These are phyloP conservation scores for Theobroma grandiflorum DNA, from an alignment of 441 rosid species.

Conservation along the genomic window DNA sequence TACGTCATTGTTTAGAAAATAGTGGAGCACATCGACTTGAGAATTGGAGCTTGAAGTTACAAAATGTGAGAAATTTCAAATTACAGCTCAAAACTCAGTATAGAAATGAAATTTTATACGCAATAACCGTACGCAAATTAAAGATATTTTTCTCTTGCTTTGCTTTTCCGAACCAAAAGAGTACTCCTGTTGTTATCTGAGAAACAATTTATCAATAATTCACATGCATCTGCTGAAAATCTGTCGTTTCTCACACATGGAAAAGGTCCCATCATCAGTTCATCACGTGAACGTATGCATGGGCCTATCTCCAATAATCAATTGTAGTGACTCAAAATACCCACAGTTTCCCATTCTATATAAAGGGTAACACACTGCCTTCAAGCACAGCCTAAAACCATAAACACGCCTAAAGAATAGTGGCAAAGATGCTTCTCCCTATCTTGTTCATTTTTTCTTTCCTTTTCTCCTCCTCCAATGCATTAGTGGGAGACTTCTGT, in stretches of 20 bases:
- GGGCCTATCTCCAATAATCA: background rate
- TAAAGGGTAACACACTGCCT: slow-evolving; percentile 19
- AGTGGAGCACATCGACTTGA: background rate
- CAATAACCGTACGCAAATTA: background rate
- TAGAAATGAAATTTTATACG: background rate
- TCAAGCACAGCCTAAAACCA: background rate
- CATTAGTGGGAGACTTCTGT: slow-evolving; percentile 65
- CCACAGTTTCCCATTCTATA: slow-evolving; percentile 30
- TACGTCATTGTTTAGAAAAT: background rate
- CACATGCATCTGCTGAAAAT: slow-evolving; percentile 29
- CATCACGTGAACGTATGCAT: slow-evolving; percentile 7
- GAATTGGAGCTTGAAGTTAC: background rate
- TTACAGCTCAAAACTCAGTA: background rate
- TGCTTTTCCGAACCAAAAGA: slow-evolving; percentile 33
- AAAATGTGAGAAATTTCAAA: background rate
- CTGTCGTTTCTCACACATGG: background rate
- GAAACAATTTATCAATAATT: background rate
- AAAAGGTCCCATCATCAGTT: background rate
- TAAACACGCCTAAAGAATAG: background rate
- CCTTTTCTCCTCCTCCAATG: slow-evolving; percentile 55
- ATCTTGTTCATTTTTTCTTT: slow-evolving; percentile 51
- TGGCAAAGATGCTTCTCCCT: slow-evolving; percentile 31
- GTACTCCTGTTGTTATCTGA: slow-evolving; percentile 27
- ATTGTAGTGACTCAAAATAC: slow-evolving; percentile 8
- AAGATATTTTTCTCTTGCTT: background rate